A percentile compares a stretch with the other conserved stretches of the same genome.
These are phyloP conservation scores for Sabuloglossum arenarium DNA, from an alignment of 495 filamentous ascomycete genomes.

Conservation along the genomic window DNA sequence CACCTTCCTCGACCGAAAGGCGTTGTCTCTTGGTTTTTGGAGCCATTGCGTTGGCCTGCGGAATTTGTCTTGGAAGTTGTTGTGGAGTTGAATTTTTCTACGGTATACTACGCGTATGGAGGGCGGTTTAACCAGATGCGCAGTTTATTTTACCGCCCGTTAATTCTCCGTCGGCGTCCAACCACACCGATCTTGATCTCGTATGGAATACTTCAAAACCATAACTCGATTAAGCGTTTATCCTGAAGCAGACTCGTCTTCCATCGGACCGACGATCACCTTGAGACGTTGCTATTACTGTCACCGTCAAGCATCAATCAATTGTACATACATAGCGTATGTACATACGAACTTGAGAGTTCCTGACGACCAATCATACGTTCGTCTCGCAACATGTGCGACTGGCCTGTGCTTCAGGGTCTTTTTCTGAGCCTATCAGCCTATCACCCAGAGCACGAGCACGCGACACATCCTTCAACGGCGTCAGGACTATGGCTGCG, in stretches of 20 bases:
- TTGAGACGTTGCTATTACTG: neutral
- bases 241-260: neutral
- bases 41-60: neutral
- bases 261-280: neutral
- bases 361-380: neutral
- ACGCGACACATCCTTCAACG: neutral
- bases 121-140: too few species aligned
- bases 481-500: neutral
- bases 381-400: neutral
- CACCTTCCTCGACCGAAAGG: neutral
- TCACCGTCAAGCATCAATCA: neutral
- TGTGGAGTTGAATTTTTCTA: too few species aligned
- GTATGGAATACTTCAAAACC: too few species aligned
- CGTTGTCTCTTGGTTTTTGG: constrained; percentile 3
- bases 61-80: neutral
- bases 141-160: too few species aligned
- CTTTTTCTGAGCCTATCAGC: neutral
- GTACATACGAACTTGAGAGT: too few species aligned
- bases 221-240: too few species aligned
- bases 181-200: too few species aligned
- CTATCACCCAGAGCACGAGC: constrained; percentile 1
- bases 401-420: neutral
- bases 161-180: too few species aligned
- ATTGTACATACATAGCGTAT: neutral
- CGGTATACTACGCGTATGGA: too few species aligned